phyloP scores from a whole-genome alignment of 2,329 filamentous ascomycete species.

The Calonectria pseudoreteaudii region DNA sequence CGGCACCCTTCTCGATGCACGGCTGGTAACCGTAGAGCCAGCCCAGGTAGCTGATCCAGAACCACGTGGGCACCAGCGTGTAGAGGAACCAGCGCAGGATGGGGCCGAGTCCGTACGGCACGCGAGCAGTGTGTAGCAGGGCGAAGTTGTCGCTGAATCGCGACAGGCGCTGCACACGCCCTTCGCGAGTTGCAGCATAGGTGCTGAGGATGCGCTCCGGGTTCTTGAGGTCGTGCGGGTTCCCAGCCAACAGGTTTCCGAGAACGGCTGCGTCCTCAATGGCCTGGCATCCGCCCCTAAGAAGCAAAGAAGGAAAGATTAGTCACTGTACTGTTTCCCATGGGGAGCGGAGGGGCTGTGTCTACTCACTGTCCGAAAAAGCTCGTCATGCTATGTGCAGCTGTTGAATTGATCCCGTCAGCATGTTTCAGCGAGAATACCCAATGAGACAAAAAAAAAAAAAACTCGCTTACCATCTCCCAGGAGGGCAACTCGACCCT shows the following conservation, averaged over 20 bases:
- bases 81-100: constrained; percentile 23
- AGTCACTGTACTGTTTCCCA: background rate
- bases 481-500: constrained; percentile 19
- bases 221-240: constrained; percentile 3
- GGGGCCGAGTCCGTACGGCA: constrained; percentile 16
- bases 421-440: background rate
- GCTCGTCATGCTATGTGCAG: constrained; percentile 24
- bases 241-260: constrained; percentile 18
- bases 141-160: constrained; percentile 21
- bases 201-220: constrained; percentile 14
- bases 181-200: constrained; percentile 13
- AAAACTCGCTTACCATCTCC: constrained; percentile 19
- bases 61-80: constrained; percentile 23
- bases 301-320: background rate
- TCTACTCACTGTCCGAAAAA: constrained; percentile 26
- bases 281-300: constrained; percentile 19
- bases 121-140: constrained; percentile 20
- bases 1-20: constrained; percentile 8
- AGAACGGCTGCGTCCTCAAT: constrained; percentile 23
- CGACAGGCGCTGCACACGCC: constrained; percentile 15
- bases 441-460: background rate
- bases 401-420: constrained; percentile 5
- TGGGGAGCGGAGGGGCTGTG: background rate
- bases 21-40: constrained; percentile 24
- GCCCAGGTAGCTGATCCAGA: constrained; percentile 21